Evolutionary conservation across 306 rosid species (phyloP), one percentile per base, ranked within the genome.

Genomic region (Cicer yamashitae): DNA sequence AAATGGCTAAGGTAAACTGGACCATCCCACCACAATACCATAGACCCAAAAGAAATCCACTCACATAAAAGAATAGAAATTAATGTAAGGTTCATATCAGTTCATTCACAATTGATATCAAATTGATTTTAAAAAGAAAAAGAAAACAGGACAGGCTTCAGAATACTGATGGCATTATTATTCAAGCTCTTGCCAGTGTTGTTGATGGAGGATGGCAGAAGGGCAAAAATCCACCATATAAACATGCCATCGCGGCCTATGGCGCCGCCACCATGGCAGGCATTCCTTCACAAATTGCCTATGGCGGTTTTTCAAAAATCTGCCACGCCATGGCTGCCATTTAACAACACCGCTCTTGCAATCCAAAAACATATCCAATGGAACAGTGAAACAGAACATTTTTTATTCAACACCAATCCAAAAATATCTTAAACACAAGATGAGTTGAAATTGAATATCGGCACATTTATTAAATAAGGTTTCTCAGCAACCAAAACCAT

Each of bases 91-190:
- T 52, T 71, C 30, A 52, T 71, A 61, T 3, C 30, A 73, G 60
- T 59, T 71, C 59, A 51, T 52, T 70, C n/a, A 64, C 37, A 43
- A 64, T 20, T 57, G n/a, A 34, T 78, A 40, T 40, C 46, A 40
- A 14, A 61, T 60, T 80, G 6, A 83, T 0, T 71, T 51, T 41
- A 46, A 60, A 39, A 50, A 11, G 1, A 38, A 48, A 11, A 17
- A 25, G n/a, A 2, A 2, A 70, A 60, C 22, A 48, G 56, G 66
- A 51, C 58, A 30, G 22, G 25, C 53, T 44, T 15, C 50, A 58
- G 11, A 25, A 25, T 25, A 58, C 14, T 40, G 7, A 50, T 71
- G 67, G 69, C 44, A 44, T 38, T 52, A 64, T 72, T 44, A 34
- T 41, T 47, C 52, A 66, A 30, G 65, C 8, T 7, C 34, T 25